Evolutionary conservation across 1,284 basidiomycete genomes (phyloP), one percentile per base, ranked within the genome.

Genomic region (Cystobasidium slooffiae): DNA sequence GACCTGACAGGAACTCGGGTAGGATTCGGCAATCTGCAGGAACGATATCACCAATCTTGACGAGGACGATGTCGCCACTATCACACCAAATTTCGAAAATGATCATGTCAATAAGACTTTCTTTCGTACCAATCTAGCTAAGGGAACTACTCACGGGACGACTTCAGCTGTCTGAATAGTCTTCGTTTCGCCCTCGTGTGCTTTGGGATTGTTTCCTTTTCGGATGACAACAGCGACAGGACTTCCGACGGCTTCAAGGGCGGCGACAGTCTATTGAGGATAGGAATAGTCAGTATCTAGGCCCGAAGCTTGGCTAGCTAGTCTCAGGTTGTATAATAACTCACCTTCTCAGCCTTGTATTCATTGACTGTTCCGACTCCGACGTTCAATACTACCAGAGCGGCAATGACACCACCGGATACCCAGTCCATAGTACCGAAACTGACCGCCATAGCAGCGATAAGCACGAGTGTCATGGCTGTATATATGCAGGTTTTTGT

Each of bases 331-430:
- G n/a, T 5, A 6, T 10, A 5, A 51, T 43, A 37, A 63, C 46
- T 10, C 18, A 69, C 75, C 68, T 83, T 84, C 76, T 84, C 84
- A 18, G 84, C 84, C 77, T 83, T 81, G 83, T 83, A 85, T 78
- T 84, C 84, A 72, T 81, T 73, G 43, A 69, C 52, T 18, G 74
- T 65, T 6, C 83, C 83, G 39, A 84, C 83, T 77, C 82, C 82
- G 41, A 85, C 82, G 80, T 88, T 88, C 68, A 89, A 82, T 46
- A 86, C 81, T 46, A 90, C 87, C 44, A 90, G 85, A 18, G 86
- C 87, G 14, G 86, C 86, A 74, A 89, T 87, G 49, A 90, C 88
- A 69, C 86, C 88, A 31, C 87, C 88, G 78, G 86, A 87, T 74
- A 89, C 86, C 82, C 85, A 90, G 76, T 88, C 87, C 63, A 58